These are phyloP conservation scores for Leccinum proximum DNA, from an alignment of 1,284 basidiomycete species.

Conservation along the genomic window DNA sequence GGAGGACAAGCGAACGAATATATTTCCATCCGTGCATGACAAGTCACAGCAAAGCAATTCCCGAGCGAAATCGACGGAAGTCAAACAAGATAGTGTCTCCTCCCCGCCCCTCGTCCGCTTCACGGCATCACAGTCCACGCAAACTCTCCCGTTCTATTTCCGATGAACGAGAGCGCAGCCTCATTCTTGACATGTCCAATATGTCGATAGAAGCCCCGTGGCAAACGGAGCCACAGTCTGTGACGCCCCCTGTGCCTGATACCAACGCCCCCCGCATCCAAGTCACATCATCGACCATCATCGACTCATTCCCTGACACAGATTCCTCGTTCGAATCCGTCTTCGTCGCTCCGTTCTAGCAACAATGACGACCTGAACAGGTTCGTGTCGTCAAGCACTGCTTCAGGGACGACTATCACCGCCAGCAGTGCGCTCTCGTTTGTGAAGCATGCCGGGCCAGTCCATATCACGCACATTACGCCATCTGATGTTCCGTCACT, in stretches of 20 bases:
- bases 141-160: constrained; percentile 23
- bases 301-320: constrained; percentile 17
- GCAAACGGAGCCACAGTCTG: constrained; percentile 22
- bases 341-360: constrained; percentile 46
- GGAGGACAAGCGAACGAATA: constrained; percentile 32
- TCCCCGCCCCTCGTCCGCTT: constrained; percentile 22
- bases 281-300: constrained; percentile 26
- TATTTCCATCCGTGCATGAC: constrained; percentile 11
- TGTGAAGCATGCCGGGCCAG: constrained; percentile 79
- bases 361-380: constrained; percentile 76
- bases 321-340: constrained; percentile 41
- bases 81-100: constrained; percentile 25
- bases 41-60: constrained; percentile 22
- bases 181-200: constrained; percentile 31
- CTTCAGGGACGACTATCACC: constrained; percentile 71
- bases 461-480: constrained; percentile 72
- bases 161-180: constrained; percentile 26
- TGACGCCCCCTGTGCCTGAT: constrained; percentile 22
- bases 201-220: constrained; percentile 35
- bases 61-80: constrained; percentile 24
- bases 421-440: constrained; percentile 73
- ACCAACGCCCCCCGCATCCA: constrained; percentile 23
- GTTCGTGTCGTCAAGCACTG: constrained; percentile 82
- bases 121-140: constrained; percentile 27
- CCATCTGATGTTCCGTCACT: constrained; percentile 75